A percentile compares a stretch with the other conserved stretches of the same genome.
Evolutionary conservation across 495 filamentous ascomycete genomes (phyloP).

Genomic region (Xylaria grammica): DNA sequence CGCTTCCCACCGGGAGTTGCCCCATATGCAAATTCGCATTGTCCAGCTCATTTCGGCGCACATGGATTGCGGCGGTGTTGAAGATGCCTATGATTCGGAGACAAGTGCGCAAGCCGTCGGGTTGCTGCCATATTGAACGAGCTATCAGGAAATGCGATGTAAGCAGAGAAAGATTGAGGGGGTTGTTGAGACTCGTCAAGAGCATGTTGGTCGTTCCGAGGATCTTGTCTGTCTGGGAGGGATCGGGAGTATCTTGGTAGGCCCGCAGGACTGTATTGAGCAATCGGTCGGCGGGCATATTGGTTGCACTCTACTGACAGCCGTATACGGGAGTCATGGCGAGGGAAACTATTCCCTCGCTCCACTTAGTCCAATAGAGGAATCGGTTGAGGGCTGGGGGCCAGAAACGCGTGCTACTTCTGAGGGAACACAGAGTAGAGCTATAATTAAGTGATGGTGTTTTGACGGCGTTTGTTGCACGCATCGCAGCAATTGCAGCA

Average conservation of each 20-base stretch:
- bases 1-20: slow-evolving; percentile 50
- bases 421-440: no score
- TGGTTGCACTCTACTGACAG: neutral
- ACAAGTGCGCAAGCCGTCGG: slow-evolving; percentile 72
- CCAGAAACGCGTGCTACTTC: neutral
- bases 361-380: neutral
- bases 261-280: slow-evolving; percentile 55
- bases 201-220: slow-evolving; percentile 82
- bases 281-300: slow-evolving; percentile 57
- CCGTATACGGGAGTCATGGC: slow-evolving; percentile 6
- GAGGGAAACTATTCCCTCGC: no score
- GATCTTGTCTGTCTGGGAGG: slow-evolving; percentile 59
- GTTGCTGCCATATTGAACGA: slow-evolving; percentile 82
- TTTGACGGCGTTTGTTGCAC: neutral
- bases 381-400: no score
- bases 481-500: neutral
- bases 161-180: slow-evolving; percentile 86
- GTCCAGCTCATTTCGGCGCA: slow-evolving; percentile 61
- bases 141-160: slow-evolving; percentile 87
- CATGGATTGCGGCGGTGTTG: slow-evolving; percentile 76
- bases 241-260: slow-evolving; percentile 57
- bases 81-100: slow-evolving; percentile 84
- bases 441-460: neutral
- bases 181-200: slow-evolving; percentile 83
- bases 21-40: slow-evolving; percentile 51